Percentiles rank a stretch among this genome's conserved stretches.
phyloP scores from a whole-genome alignment of 2,329 filamentous ascomycete genomes.

The Fusarium duplospermum region DNA sequence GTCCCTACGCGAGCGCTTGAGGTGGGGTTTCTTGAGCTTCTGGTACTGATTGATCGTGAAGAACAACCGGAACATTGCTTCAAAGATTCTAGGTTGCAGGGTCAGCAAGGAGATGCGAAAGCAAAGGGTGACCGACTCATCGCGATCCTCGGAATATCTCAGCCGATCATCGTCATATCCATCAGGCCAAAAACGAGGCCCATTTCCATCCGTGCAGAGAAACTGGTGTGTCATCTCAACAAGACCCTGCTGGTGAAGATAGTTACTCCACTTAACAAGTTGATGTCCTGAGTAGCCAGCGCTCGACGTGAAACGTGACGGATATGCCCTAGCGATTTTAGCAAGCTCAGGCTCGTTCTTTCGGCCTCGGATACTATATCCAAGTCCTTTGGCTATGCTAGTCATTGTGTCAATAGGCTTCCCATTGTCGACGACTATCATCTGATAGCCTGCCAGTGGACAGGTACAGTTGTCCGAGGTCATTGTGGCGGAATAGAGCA shows the following conservation, averaged over 20 bases:
- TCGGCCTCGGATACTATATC: background rate
- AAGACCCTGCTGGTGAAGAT: background rate
- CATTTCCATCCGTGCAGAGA: background rate
- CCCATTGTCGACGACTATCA: background rate
- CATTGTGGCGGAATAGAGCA: background rate
- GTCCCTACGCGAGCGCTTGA: too few relatives aligned
- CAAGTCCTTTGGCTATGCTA: background rate
- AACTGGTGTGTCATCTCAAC: conserved; percentile 18
- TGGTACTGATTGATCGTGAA: background rate
- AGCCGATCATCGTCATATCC: background rate
- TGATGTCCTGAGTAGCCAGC: background rate
- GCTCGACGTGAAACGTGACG: background rate
- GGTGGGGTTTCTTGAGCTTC: background rate
- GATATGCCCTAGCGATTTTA: background rate
- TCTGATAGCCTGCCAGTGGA: background rate
- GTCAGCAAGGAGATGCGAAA: background rate
- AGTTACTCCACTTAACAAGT: background rate
- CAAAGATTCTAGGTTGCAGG: background rate
- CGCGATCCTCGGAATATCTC: background rate
- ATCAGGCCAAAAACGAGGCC: background rate
- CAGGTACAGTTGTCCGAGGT: background rate
- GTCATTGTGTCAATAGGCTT: background rate
- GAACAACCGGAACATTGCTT: conserved; percentile 1
- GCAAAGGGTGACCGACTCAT: background rate
- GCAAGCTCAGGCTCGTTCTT: background rate